Base-by-base conservation (phyloP, 1,139 yeast species). In the Taphrina betulina region DNA sequence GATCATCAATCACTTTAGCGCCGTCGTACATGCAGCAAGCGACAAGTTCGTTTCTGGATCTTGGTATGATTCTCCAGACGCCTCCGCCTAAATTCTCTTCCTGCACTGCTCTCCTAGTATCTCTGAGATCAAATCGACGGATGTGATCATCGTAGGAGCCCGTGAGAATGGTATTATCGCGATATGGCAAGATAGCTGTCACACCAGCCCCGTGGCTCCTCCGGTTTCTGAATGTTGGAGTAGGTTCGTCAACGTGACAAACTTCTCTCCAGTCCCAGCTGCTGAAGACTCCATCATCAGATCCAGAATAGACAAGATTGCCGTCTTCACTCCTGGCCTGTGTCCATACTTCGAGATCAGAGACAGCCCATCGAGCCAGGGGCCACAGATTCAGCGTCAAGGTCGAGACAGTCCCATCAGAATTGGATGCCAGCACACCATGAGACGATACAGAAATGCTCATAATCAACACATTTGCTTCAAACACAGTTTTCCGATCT, bases 11-110 rank as follows among this genome's bases (percentile, higher is more conserved):
- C 29, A 55, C 14, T 16, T 55, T 55, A 24, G 58, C 58, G 3
- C 58, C 58, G 16, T 55, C 50, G 22, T 55, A 55, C 58, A 55
- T 55, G 19, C 53, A 55, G 37, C 58, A 55, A 17, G 41, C 36
- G 14, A 34, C 38, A 16, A 40, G 34, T n/a, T 40, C 37, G 22
- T 28, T 36, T 17, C 29, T 19, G 19, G 17, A 10, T 16, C 40
- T 43, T 17, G 53, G 54, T 16, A 55, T 23, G 54, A 55, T 51
- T 8, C 58, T 28, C 58, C 58, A 55, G 38, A 52, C 54, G 7
- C 58, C 54, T n/a, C 54, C 54, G 28, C 55, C 54, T n/a, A 55
- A 28, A 20, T 55, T 41, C 24, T 20, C 43, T 26, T 40, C 54
- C 23, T 37, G 43, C 3, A 55, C 7, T 2, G 53, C 44, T 5